A percentile compares a stretch with the other conserved stretches of the same genome.
These are phyloP conservation scores for Lachnellula hyalina DNA, from an alignment of 2,329 filamentous ascomycete genomes.

Conservation along the genomic window DNA sequence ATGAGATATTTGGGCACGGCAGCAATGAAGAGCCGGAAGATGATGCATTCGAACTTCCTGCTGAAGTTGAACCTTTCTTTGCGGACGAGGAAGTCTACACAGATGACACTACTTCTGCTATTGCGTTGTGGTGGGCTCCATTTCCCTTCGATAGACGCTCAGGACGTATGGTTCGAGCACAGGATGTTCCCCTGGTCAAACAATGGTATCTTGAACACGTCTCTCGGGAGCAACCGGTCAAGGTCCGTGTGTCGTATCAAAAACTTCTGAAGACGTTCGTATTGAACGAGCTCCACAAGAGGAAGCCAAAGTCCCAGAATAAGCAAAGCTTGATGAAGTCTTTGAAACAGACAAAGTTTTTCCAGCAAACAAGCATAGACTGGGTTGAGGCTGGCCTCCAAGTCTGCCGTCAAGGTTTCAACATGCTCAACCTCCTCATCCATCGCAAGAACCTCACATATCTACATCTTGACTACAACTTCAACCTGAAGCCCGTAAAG, in stretches of 20 bases:
- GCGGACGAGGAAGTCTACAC: conserved; percentile 85
- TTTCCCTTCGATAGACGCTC: conserved; percentile 93
- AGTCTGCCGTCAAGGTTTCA: conserved; percentile 96
- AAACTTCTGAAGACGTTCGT: conserved; percentile 96
- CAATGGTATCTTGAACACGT: conserved; percentile 98
- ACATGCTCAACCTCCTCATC: conserved; percentile 97
- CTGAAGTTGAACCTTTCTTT: conserved; percentile 79
- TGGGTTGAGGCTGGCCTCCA: conserved; percentile 99
- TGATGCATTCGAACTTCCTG: conserved; percentile 80
- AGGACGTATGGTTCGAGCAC: conserved; percentile 90
- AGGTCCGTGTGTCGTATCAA: conserved; percentile 96
- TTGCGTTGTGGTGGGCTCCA: conserved; percentile 96
- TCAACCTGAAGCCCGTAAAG: conserved; percentile 98
- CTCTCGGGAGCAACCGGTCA: conserved; percentile 84
- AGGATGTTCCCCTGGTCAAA: conserved; percentile 95
- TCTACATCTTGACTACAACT: conserved; percentile 97
- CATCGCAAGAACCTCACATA: conserved; percentile 98
- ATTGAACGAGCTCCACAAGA: conserved; percentile 93
- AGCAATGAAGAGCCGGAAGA: conserved; percentile 66
- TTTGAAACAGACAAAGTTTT: conserved; percentile 95
- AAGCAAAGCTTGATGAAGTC: conserved; percentile 88
- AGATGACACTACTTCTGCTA: conserved; percentile 82
- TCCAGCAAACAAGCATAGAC: conserved; percentile 98
- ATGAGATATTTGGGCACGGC: conserved; percentile 81
- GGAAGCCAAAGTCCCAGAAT: conserved; percentile 89